Evolutionary conservation across 768 basidiomycete genomes (phyloP).

Genomic region (Russula vinacea): DNA sequence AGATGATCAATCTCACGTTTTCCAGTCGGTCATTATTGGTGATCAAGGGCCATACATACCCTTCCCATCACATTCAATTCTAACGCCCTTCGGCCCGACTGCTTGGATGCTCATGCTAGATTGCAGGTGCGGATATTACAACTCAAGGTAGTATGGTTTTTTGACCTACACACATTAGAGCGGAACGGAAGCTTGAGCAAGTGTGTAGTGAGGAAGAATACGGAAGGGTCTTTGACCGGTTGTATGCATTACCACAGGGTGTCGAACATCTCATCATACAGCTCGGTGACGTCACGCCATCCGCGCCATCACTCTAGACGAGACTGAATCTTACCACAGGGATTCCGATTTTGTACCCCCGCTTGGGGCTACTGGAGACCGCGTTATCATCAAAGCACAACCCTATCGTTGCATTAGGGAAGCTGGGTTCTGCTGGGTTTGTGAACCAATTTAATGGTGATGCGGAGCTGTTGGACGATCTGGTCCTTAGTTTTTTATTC

Average conservation of each 20-base stretch:
- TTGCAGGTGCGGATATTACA: slow-evolving; percentile 58
- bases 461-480: slow-evolving; percentile 90
- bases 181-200: slow-evolving; percentile 78
- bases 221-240: slow-evolving; percentile 60
- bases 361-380: slow-evolving; percentile 83
- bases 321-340: slow-evolving; percentile 39
- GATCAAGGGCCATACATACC: slow-evolving; percentile 72
- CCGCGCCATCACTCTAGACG: neutral
- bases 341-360: slow-evolving; percentile 87
- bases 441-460: slow-evolving; percentile 91
- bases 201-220: slow-evolving; percentile 79
- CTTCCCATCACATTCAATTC: slow-evolving; percentile 76
- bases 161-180: slow-evolving; percentile 46
- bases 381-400: slow-evolving; percentile 80
- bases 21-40: slow-evolving; percentile 73
- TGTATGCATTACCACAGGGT: slow-evolving; percentile 55
- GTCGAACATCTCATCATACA: slow-evolving; percentile 85
- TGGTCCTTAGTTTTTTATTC: slow-evolving; percentile 43
- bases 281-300: slow-evolving; percentile 48
- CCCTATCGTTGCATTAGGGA: slow-evolving; percentile 74
- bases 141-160: slow-evolving; percentile 8
- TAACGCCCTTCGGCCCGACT: slow-evolving; percentile 77
- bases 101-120: slow-evolving; percentile 73
- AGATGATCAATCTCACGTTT: slow-evolving; percentile 59
- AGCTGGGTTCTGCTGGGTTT: slow-evolving; percentile 70